These are phyloP conservation scores for Dipteronia sinensis DNA, from an alignment of 345 rosid genomes.

Conservation along the genomic window DNA sequence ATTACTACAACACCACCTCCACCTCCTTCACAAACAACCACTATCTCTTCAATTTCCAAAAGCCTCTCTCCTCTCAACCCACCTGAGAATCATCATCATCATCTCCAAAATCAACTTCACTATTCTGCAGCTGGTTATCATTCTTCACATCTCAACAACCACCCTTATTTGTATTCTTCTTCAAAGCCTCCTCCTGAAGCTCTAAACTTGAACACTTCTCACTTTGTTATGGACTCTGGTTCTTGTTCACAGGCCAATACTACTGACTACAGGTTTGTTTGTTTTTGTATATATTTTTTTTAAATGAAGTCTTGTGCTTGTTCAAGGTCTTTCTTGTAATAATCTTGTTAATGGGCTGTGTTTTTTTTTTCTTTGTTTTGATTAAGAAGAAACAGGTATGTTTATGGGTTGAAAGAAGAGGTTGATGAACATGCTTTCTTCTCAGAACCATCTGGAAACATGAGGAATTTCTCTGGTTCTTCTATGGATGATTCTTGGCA, in stretches of 20 bases:
- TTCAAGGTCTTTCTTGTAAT: not conserved
- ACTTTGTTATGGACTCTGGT: conserved; percentile 49
- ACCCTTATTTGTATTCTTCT: conserved; percentile 41
- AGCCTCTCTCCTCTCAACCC: conserved; percentile 23
- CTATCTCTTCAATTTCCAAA: conserved; percentile 34
- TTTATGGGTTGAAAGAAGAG: conserved; percentile 57
- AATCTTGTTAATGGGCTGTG: conserved; percentile 4
- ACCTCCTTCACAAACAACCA: not conserved
- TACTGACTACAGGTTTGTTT: conserved; percentile 63
- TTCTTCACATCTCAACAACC: conserved; percentile 25
- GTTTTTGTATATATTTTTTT: no score
- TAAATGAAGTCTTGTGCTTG: not conserved
- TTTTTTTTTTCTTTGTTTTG: conserved; percentile 15
- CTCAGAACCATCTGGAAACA: conserved; percentile 62
- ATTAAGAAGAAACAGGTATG: conserved; percentile 48
- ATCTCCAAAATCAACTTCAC: conserved; percentile 27
- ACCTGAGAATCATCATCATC: conserved; percentile 20
- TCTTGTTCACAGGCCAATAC: conserved; percentile 34
- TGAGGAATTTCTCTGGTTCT: conserved; percentile 57
- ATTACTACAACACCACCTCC: conserved; percentile 23
- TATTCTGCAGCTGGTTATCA: conserved; percentile 26
- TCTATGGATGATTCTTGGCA: conserved; percentile 76
- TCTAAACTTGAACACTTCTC: conserved; percentile 27
- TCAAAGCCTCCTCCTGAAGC: conserved; percentile 43
- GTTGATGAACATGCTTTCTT: conserved; percentile 71